Percentiles rank a stretch among this genome's conserved stretches.
Conservation (phyloP, 148 eudicot species). For the Rhododendron williamsianum region DNA sequence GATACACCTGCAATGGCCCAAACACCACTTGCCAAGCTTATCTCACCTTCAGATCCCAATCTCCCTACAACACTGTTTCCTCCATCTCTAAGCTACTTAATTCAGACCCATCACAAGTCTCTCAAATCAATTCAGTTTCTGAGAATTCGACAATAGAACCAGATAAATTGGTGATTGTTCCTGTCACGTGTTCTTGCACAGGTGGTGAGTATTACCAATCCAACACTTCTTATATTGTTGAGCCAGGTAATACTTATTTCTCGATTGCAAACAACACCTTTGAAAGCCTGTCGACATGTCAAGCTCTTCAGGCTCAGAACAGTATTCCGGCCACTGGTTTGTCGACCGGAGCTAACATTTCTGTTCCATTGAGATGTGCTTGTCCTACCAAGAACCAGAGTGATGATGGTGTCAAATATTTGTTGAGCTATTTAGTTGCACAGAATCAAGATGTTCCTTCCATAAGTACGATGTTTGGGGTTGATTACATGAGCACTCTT, state of each 20-base stretch:
- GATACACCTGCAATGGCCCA: conserved; percentile 70
- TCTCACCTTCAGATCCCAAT: conserved; percentile 54
- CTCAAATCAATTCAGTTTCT: conserved; percentile 44
- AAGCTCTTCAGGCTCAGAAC: conserved; percentile 49
- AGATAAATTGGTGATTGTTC: conserved; percentile 51
- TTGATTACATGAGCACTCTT: conserved; percentile 32
- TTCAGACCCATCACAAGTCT: conserved; percentile 31
- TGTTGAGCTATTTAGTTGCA: conserved; percentile 56
- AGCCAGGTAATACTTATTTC: conserved; percentile 20
- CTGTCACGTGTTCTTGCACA: conserved; percentile 69
- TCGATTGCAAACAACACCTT: conserved; percentile 44
- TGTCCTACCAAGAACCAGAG: conserved; percentile 74
- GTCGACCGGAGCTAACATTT: conserved; percentile 27
- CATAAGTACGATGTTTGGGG: conserved; percentile 47
- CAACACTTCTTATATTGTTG: conserved; percentile 47
- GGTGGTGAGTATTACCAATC: conserved; percentile 53
- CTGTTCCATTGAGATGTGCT: conserved; percentile 81
- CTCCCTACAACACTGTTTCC: conserved; percentile 49
- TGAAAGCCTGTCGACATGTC: conserved; percentile 66
- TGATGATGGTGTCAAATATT: conserved; percentile 47
- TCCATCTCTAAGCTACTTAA: conserved; percentile 48
- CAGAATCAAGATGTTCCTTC: conserved; percentile 18
- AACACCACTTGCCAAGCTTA: conserved; percentile 54
- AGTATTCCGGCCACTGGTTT: conserved; percentile 5
- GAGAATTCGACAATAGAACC: conserved; percentile 23